Conservation (phyloP, 2,329 filamentous ascomycete species). For the Fusarium mangiferae region DNA sequence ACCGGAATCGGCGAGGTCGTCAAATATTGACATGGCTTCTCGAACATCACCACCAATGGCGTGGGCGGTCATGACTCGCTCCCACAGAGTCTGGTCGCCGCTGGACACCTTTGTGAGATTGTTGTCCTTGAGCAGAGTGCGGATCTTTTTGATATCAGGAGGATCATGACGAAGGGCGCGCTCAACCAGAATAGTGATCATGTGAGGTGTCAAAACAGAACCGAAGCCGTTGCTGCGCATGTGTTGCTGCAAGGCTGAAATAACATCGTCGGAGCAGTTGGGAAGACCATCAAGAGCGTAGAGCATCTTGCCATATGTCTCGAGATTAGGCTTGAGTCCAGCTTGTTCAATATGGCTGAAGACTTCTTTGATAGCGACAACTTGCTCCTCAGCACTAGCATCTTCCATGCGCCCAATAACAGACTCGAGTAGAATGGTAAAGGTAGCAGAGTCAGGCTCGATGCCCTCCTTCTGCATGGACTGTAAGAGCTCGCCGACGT, state of each 20-base stretch:
- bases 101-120: conserved; percentile 51
- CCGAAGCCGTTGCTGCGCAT: conserved; percentile 65
- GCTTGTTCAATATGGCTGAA: conserved; percentile 67
- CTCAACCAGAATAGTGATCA: conserved; percentile 79
- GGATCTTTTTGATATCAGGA: conserved; percentile 69
- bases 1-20: conserved; percentile 53
- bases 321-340: conserved; percentile 68
- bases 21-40: conserved; percentile 61
- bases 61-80: conserved; percentile 76
- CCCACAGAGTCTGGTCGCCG: conserved; percentile 74
- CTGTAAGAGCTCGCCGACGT: conserved; percentile 63
- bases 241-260: conserved; percentile 70
- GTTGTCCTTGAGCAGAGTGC: conserved; percentile 67
- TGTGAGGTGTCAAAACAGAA: conserved; percentile 69
- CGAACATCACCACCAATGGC: conserved; percentile 62
- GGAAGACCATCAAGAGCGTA: conserved; percentile 56
- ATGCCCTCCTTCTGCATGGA: conserved; percentile 68
- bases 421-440: conserved; percentile 76
- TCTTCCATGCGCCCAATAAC: conserved; percentile 57
- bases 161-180: conserved; percentile 70
- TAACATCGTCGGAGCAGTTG: conserved; percentile 57
- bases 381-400: conserved; percentile 59
- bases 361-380: conserved; percentile 61
- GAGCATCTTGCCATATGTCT: conserved; percentile 77
- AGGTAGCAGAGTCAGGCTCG: conserved; percentile 73